Evolutionary conservation across 441 rosid species (phyloP), one percentile per base, ranked within the genome.

Genomic region (Francoa sonchifolia): DNA sequence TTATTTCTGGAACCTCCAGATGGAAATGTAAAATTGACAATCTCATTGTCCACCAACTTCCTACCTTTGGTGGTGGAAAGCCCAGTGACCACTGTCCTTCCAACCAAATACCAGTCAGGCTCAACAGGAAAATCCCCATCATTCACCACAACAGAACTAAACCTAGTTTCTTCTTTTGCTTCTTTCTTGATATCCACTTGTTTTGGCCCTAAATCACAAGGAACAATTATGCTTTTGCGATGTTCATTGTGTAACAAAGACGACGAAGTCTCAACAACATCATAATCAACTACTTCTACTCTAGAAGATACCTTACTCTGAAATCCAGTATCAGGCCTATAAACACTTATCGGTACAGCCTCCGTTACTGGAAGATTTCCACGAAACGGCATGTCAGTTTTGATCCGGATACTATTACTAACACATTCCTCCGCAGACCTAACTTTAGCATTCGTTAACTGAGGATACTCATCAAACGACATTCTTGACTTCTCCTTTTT

Each of bases 61-160:
- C 71, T 73, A 33, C 84, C 89, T 69, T 73, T 76, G 1, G 67
- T 54, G 4, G 82, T 76, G 2, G 84, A 76, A 35, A 67, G 44
- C 22, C 64, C 79, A 0, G 65, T 71, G 1, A 79, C 72, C 48
- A 73, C 54, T 8, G 67, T 52, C 23, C 79, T 55, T 16, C 79
- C 90, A 9, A 71, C 85, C 50, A 76, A 61, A 46, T 36, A 69
- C 79, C 82, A 73, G 25, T 73, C 77, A 0, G 48, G 39, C 15
- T 73, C 76, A 47, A 66, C 71, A 0, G 74, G 74, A 1, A 71
- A 71, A 31, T 79, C 84, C 0, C 66, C 59, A 1, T 62, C 76
- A 19, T 76, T 76, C 31, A 71, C 69, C 8, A 33, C 21, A 20
- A 30, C 61, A 6, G 55, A 55, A 48, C 56, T 32, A 4, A 29